Percentiles rank a stretch among this genome's conserved stretches.
Conservation (phyloP, 768 basidiomycete species). For the Collybiopsis confluens region DNA sequence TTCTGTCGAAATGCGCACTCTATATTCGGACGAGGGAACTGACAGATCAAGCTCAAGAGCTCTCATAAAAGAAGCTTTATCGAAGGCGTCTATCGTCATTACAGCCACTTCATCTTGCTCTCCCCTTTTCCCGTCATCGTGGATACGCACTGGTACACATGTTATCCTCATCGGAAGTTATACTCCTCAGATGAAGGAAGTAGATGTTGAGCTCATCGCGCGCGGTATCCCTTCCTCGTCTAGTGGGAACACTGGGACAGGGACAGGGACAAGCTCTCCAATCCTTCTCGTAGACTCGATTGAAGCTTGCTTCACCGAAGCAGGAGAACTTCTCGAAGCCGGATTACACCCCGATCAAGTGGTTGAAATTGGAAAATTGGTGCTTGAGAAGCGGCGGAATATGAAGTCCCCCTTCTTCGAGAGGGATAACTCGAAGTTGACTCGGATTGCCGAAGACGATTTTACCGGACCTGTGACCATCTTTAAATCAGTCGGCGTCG, state of each 20-base stretch:
- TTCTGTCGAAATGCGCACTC: slow-evolving; percentile 11
- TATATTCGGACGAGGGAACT: slow-evolving; percentile 5
- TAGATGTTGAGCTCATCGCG: slow-evolving; percentile 52
- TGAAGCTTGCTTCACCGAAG: slow-evolving; percentile 67
- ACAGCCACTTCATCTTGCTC: slow-evolving; percentile 69
- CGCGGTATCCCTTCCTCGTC: slow-evolving; percentile 37
- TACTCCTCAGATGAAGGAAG: slow-evolving; percentile 76
- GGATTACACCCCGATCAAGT: slow-evolving; percentile 33
- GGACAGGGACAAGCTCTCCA: slow-evolving; percentile 10
- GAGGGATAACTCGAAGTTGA: not conserved
- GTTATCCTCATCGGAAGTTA: slow-evolving; percentile 81
- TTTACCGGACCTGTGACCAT: slow-evolving; percentile 55
- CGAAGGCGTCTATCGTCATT: slow-evolving; percentile 54
- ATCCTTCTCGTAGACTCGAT: slow-evolving; percentile 71
- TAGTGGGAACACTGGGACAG: not conserved
- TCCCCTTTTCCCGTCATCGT: slow-evolving; percentile 67
- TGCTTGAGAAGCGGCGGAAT: slow-evolving; percentile 18
- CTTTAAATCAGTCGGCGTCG: slow-evolving; percentile 87
- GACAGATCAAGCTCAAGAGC: slow-evolving; percentile 6
- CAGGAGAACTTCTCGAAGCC: slow-evolving; percentile 76
- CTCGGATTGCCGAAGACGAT: not conserved
- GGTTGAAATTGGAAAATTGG: slow-evolving; percentile 68
- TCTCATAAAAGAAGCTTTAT: slow-evolving; percentile 31
- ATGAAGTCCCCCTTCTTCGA: not conserved
- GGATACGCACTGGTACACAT: slow-evolving; percentile 61